Evolutionary conservation across 2,329 filamentous ascomycete genomes (phyloP).

Genomic region (Penicillium occitanis): DNA sequence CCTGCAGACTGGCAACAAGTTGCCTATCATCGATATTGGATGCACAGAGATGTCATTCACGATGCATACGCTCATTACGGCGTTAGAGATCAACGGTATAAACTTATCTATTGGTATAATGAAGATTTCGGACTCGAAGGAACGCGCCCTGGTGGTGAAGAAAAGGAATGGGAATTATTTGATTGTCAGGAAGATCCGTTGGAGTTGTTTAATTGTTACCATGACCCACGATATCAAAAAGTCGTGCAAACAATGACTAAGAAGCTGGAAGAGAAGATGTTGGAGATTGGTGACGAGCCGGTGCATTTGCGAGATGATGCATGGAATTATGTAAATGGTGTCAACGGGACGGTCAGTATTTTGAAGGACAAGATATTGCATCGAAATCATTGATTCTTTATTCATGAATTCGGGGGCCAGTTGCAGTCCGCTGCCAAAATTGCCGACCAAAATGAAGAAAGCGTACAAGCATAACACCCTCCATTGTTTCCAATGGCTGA

Average conservation of each 20-base stretch:
- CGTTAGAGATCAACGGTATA: conserved; percentile 53
- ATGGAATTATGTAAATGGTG: too few relatives aligned
- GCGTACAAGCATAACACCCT: not conserved
- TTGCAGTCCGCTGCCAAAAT: conserved; percentile 2
- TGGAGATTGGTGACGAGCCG: conserved; percentile 51
- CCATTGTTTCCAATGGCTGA: conserved; percentile 7
- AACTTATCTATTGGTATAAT: conserved; percentile 60
- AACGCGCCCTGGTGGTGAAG: conserved; percentile 40
- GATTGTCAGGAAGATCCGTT: conserved; percentile 53
- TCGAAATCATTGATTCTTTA: too few relatives aligned
- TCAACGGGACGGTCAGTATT: too few relatives aligned
- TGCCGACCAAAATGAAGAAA: not conserved
- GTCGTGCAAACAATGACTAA: conserved; percentile 44
- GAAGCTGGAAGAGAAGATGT: conserved; percentile 53
- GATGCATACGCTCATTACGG: conserved; percentile 55
- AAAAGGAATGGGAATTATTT: conserved; percentile 57
- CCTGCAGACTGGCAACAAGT: conserved; percentile 52
- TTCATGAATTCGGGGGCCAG: not conserved
- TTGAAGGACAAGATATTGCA: too few relatives aligned
- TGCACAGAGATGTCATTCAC: conserved; percentile 55
- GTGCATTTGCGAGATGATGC: not conserved
- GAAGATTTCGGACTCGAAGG: conserved; percentile 50
- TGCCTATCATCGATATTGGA: conserved; percentile 58
- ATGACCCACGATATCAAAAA: conserved; percentile 38
- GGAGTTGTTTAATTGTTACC: conserved; percentile 52